Base-by-base conservation (phyloP, 2,329 filamentous ascomycete species). In the Nemania serpens region DNA sequence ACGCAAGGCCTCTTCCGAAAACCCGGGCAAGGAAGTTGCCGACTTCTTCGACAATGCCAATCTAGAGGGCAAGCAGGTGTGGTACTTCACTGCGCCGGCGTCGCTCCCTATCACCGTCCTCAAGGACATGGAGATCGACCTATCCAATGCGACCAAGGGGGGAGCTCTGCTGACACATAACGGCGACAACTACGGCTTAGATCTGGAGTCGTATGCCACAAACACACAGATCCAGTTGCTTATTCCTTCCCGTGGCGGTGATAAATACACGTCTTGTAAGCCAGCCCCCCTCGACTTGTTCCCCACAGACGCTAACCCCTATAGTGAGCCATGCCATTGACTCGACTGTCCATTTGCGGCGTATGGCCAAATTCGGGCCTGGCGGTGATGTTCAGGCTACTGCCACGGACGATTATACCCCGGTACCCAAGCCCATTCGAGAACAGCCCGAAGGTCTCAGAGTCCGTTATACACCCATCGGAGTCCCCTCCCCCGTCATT, bases 41-140 rank as follows among this genome's bases (percentile, higher is more conserved):
- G 77, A 82, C 20, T 75, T 88, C 55, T 86, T 90, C 68, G 82
- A 78, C 68, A 79, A 84, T 59, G 81, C 82, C 56, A 84, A 85
- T 67, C 73, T 88, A 7, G 78, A 86, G 58, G 88, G 88, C 64
- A 92, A 91, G 78, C 87, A 93, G 72, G 80, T 93, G 61, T 93
- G 90, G 90, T 91, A 92, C 73, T 91, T 93, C 68, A 91, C 88
- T 10, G 87, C 88, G 3, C 90, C 90, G 2, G 83, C 86, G 5
- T 85, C 85, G 11, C 77, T 92, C 2, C 86, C 89, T n/a, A 82
- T 93, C 58, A 85, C 84, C 11, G 81, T 88, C 1, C 77, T 93
- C 48, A 84, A 87, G 70, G 82, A 88, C 65, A 78, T 91, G 62
- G 82, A 87, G 39, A 82, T 91, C 43, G 81, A 82, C 10, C 72